Percentiles rank a stretch among this genome's conserved stretches.
Conservation (phyloP, 2,329 filamentous ascomycete genomes). For the Penicillium fuscoglaucum region DNA sequence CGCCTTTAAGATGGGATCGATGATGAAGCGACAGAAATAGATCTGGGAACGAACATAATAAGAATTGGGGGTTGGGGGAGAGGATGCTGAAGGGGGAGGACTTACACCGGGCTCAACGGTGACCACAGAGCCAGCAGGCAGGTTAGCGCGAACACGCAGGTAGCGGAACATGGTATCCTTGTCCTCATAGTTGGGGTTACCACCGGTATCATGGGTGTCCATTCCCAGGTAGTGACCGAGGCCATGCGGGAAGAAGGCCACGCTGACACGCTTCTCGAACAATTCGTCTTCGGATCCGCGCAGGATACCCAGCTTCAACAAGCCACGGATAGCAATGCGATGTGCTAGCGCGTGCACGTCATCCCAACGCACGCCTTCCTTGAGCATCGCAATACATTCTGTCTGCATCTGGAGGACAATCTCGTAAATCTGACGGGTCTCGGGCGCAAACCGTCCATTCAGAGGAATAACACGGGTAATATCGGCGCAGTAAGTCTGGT, state of each 20-base stretch:
- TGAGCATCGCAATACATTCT: conserved; percentile 67
- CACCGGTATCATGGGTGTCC: conserved; percentile 87
- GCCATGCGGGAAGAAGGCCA: conserved; percentile 89
- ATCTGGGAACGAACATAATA: conserved; percentile 50
- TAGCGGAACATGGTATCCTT: conserved; percentile 83
- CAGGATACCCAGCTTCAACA: conserved; percentile 70
- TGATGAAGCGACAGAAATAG: conserved; percentile 90
- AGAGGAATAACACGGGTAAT: conserved; percentile 87
- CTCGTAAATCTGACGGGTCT: conserved; percentile 71
- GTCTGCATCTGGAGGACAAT: conserved; percentile 81
- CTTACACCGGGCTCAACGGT: conserved; percentile 90
- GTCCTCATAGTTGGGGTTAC: conserved; percentile 75
- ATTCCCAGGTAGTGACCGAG: conserved; percentile 88
- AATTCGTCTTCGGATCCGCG: conserved; percentile 68
- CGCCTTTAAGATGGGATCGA: conserved; percentile 74
- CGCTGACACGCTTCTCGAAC: conserved; percentile 73
- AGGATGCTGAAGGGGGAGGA: background rate
- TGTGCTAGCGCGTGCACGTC: conserved; percentile 73
- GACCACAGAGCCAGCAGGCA: conserved; percentile 79
- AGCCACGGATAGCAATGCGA: conserved; percentile 67
- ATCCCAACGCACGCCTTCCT: conserved; percentile 69
- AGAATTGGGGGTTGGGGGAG: background rate
- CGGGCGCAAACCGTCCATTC: conserved; percentile 65
- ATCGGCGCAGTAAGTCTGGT: conserved; percentile 81
- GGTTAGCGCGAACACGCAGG: conserved; percentile 70